These are phyloP conservation scores for Dimargaris cristalligena DNA, from an alignment of 192 early-diverging fungal species.

Conservation along the genomic window DNA sequence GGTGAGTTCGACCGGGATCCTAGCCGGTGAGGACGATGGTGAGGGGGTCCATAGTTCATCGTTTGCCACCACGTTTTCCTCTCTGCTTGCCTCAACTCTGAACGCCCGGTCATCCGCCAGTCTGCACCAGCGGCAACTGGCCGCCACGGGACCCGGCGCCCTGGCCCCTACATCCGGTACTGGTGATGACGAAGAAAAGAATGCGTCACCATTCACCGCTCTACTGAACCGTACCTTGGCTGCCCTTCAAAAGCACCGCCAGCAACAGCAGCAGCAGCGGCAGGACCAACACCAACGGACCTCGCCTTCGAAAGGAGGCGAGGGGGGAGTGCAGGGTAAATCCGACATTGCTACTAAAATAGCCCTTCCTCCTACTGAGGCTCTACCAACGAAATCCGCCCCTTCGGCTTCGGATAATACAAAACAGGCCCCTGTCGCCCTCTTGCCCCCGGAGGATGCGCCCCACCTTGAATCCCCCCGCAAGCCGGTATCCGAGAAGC, in stretches of 20 bases:
- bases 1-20: too few relatives aligned
- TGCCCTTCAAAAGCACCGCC: constrained; percentile 9
- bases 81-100: constrained; percentile 7
- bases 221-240: constrained; percentile 9
- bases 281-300: not conserved
- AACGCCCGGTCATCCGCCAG: not conserved
- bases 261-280: not conserved
- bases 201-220: constrained; percentile 5
- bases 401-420: too few relatives aligned
- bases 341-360: not conserved
- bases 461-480: not conserved
- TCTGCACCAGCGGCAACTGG: not conserved
- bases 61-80: constrained; percentile 5
- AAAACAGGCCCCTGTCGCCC: constrained; percentile 2
- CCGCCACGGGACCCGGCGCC: not conserved
- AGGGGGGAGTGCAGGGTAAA: too few relatives aligned
- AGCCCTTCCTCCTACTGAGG: too few relatives aligned
- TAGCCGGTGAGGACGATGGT: not conserved
- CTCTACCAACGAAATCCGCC: too few relatives aligned
- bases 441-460: not conserved
- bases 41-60: not conserved
- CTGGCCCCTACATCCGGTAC: not conserved
- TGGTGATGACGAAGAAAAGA: not conserved
- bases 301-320: too few relatives aligned
- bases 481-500: constrained; percentile 14